These are phyloP conservation scores for Diaporthe caulivora DNA, from an alignment of 2,329 filamentous ascomycete genomes.

Conservation along the genomic window DNA sequence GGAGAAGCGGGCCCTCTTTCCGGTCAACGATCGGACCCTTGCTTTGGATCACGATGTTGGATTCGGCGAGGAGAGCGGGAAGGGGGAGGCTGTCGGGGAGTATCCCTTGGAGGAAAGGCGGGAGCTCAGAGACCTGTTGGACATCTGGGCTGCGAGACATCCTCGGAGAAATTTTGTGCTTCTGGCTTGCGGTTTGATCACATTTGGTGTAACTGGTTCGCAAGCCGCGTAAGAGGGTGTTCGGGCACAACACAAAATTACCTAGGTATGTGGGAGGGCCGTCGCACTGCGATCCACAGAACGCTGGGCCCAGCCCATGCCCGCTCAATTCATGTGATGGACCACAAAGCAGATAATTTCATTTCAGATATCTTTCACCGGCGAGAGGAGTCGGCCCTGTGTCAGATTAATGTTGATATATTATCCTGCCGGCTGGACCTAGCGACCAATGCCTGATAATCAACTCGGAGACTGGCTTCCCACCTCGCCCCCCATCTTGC, in stretches of 20 bases:
- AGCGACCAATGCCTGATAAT: background rate
- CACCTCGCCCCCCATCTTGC: conserved; percentile 28
- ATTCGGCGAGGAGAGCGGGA: background rate
- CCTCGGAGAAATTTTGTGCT: conserved; percentile 18
- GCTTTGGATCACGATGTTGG: conserved; percentile 2
- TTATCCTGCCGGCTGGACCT: background rate
- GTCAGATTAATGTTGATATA: background rate
- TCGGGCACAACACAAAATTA: background rate
- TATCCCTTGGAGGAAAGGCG: background rate
- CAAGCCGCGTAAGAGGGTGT: background rate
- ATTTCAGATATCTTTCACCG: background rate
- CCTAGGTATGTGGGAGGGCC: background rate
- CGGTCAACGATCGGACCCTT: background rate
- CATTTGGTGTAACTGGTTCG: conserved; percentile 4
- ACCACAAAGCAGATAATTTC: background rate
- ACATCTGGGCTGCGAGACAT: conserved; percentile 16
- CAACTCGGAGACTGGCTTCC: conserved; percentile 7
- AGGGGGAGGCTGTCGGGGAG: background rate
- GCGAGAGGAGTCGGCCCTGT: background rate
- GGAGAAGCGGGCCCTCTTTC: background rate
- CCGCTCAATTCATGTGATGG: background rate
- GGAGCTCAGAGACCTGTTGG: background rate
- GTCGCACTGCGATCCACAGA: background rate
- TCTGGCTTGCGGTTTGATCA: conserved; percentile 5
- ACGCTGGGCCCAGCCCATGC: background rate